A percentile compares a stretch with the other conserved stretches of the same genome.
phyloP scores from a whole-genome alignment of 2,329 filamentous ascomycete genomes.

The Geosmithia flava region DNA sequence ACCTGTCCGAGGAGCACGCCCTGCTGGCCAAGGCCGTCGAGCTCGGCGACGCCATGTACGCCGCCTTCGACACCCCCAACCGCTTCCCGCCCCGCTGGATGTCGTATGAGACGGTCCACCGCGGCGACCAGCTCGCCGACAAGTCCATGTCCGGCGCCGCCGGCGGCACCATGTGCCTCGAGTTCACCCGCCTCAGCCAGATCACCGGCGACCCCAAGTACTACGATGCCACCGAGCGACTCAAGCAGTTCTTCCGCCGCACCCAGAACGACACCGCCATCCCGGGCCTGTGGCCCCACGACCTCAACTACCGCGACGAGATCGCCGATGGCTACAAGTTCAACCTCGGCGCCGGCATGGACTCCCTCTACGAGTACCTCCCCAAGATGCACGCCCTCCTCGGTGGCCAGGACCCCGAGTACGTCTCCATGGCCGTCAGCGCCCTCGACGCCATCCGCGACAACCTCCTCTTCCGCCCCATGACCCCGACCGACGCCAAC shows the following conservation, averaged over 20 bases:
- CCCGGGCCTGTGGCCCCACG: conserved; percentile 61
- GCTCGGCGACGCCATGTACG: conserved; percentile 39
- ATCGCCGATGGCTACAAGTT: conserved; percentile 17
- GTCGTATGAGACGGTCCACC: conserved; percentile 26
- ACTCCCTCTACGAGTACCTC: conserved; percentile 47
- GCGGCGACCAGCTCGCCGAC: conserved; percentile 22
- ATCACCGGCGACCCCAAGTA: conserved; percentile 61
- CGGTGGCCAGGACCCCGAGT: conserved; percentile 50
- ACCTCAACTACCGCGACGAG: conserved; percentile 47
- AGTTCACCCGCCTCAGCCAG: conserved; percentile 65
- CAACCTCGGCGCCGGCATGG: conserved; percentile 30
- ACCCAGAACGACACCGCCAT: conserved; percentile 55
- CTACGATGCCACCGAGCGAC: conserved; percentile 63
- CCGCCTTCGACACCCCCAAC: conserved; percentile 41
- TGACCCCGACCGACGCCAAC: conserved; percentile 45
- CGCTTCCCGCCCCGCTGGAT: conserved; percentile 34
- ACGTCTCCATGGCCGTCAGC: conserved; percentile 50
- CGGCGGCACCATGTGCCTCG: conserved; percentile 56
- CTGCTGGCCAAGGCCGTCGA: conserved; percentile 38
- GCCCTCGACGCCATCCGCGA: conserved; percentile 50
- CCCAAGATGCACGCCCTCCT: conserved; percentile 50
- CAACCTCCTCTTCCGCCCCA: conserved; percentile 55
- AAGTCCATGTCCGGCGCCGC: conserved; percentile 27
- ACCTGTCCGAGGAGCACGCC: conserved; percentile 31
- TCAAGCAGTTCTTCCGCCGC: conserved; percentile 54